A percentile compares a stretch with the other conserved stretches of the same genome.
Conservation (phyloP, 768 basidiomycete genomes). For the Phanerodontia chrysosporium region DNA sequence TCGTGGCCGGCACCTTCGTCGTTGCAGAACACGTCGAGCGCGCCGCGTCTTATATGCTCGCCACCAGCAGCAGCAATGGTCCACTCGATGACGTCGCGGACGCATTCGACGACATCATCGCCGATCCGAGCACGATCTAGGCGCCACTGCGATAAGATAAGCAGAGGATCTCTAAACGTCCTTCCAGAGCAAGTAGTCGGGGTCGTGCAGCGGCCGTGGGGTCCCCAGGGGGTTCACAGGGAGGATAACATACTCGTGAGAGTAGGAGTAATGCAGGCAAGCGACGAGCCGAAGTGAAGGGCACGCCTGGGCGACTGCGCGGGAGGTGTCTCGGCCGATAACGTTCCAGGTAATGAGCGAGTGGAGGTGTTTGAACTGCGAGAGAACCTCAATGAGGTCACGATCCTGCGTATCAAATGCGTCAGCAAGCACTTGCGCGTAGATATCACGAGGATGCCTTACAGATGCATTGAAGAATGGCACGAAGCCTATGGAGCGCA, state of each 20-base stretch:
- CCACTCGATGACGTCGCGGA: constrained; percentile 3
- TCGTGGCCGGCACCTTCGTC: not conserved
- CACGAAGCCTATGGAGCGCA: constrained; percentile 17
- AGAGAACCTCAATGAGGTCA: constrained; percentile 10
- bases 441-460: not conserved
- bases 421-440: not conserved
- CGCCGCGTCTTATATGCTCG: not conserved
- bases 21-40: not conserved
- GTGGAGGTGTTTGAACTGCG: constrained; percentile 16
- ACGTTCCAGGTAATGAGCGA: constrained; percentile 15
- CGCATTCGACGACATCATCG: not conserved
- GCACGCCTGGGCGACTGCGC: constrained; percentile 12
- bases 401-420: constrained; percentile 7
- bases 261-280: constrained; percentile 20
- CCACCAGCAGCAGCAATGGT: not conserved
- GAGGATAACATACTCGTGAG: constrained; percentile 16
- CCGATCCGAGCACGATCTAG: not conserved
- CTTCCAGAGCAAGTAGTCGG: constrained; percentile 14
- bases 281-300: constrained; percentile 17
- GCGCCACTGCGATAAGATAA: not conserved
- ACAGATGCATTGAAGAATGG: constrained; percentile 12
- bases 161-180: not conserved
- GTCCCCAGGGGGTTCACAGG: constrained; percentile 18
- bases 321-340: constrained; percentile 13
- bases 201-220: constrained; percentile 15